phyloP scores from a whole-genome alignment of 129 eudicot genomes.

The Ambrosia artemisiifolia region DNA sequence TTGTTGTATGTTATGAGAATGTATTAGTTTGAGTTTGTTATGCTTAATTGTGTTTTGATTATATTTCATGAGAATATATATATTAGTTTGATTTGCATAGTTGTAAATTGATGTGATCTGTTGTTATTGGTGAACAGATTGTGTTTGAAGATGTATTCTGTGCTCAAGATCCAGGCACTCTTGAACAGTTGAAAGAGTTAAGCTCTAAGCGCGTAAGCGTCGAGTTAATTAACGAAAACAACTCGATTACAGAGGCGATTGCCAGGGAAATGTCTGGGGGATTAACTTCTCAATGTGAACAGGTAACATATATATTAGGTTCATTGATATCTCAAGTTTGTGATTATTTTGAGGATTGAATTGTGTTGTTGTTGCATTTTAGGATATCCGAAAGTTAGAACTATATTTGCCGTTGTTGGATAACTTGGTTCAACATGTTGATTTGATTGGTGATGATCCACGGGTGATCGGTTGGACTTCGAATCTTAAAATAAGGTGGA shows the following conservation, averaged over 20 bases:
- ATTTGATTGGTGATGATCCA: conserved; percentile 17
- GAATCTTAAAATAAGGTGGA: conserved; percentile 69
- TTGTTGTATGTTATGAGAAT: too few species aligned
- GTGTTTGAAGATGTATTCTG: conserved; percentile 50
- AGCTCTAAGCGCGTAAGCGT: conserved; percentile 63
- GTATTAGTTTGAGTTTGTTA: too few species aligned
- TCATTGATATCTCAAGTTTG: not conserved
- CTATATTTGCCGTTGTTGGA: conserved; percentile 65
- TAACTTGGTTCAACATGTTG: conserved; percentile 57
- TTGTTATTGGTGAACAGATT: conserved; percentile 32
- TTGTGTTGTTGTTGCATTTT: conserved; percentile 9
- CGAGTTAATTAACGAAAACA: conserved; percentile 51
- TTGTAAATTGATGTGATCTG: too few species aligned
- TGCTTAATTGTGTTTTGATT: too few species aligned
- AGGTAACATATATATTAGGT: conserved; percentile 32
- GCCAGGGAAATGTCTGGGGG: conserved; percentile 90
- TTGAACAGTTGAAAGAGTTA: conserved; percentile 69
- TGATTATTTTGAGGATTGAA: not conserved
- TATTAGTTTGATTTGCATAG: too few species aligned
- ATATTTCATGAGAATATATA: too few species aligned
- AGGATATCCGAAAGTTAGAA: conserved; percentile 68
- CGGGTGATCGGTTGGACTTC: conserved; percentile 46
- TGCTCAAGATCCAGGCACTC: conserved; percentile 61
- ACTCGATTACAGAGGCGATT: conserved; percentile 60
- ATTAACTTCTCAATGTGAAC: conserved; percentile 60